These are phyloP conservation scores for Dothistroma septosporum DNA, from an alignment of 2,329 filamentous ascomycete species.

Conservation along the genomic window DNA sequence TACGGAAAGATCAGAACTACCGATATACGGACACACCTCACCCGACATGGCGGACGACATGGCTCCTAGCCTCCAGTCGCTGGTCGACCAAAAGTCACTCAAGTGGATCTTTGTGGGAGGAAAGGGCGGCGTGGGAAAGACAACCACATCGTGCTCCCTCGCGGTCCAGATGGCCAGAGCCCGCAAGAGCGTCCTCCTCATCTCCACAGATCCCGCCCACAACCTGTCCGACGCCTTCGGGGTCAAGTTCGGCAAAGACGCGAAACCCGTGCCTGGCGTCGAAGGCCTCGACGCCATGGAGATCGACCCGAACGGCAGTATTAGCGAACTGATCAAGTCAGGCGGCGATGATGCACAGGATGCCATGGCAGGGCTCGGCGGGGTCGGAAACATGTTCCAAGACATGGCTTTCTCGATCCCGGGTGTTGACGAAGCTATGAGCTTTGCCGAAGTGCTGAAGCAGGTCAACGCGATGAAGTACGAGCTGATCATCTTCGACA, in stretches of 20 bases:
- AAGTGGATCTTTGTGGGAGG: conserved; percentile 99
- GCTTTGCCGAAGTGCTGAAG: conserved; percentile 97
- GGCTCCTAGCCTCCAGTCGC: conserved; percentile 88
- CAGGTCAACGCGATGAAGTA: conserved; percentile 98
- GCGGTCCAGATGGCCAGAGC: conserved; percentile 95
- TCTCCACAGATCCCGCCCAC: conserved; percentile 97
- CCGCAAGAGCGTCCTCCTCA: conserved; percentile 91
- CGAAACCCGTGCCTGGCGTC: conserved; percentile 85
- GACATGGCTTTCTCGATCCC: conserved; percentile 96
- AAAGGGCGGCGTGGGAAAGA: conserved; percentile 98
- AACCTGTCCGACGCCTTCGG: conserved; percentile 97
- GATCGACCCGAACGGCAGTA: conserved; percentile 96
- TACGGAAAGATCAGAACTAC: background rate
- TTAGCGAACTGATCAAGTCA: conserved; percentile 85
- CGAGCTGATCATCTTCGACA: conserved; percentile 99
- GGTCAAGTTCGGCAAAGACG: conserved; percentile 99
- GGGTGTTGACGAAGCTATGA: conserved; percentile 99
- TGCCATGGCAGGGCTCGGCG: conserved; percentile 62
- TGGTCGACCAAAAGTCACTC: conserved; percentile 90
- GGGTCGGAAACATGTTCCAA: conserved; percentile 95
- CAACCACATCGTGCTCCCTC: conserved; percentile 97
- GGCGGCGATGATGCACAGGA: conserved; percentile 68
- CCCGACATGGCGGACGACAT: conserved; percentile 60
- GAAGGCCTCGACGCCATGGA: conserved; percentile 97
- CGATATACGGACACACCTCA: background rate